Evolutionary conservation across 2,329 filamentous ascomycete genomes (phyloP).

Genomic region (Fusarium zealandicum): DNA sequence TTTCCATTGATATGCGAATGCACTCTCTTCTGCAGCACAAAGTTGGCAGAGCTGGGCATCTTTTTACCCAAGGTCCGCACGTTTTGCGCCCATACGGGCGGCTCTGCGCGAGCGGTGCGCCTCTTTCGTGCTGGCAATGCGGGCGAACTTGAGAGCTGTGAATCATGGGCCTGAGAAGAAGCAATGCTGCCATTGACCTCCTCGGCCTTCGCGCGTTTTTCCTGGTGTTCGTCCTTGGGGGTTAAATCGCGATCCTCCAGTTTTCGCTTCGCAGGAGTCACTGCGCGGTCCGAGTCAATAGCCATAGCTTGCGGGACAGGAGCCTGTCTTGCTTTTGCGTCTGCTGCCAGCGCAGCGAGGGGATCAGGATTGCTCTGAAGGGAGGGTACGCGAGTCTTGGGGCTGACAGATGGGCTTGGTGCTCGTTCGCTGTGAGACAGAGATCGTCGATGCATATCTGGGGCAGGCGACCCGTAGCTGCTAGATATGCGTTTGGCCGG

Average conservation of each 20-base stretch:
- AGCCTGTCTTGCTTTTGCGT: conserved; percentile 35
- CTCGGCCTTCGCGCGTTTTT: conserved; percentile 57
- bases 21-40: conserved; percentile 40
- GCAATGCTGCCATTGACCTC: conserved; percentile 54
- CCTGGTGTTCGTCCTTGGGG: conserved; percentile 59
- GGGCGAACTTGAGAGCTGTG: conserved; percentile 43
- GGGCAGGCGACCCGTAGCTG: conserved; percentile 53
- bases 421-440: conserved; percentile 70
- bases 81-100: conserved; percentile 59
- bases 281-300: conserved; percentile 43
- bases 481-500: conserved; percentile 52
- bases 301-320: conserved; percentile 40
- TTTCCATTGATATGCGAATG: conserved; percentile 50
- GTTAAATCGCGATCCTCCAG: conserved; percentile 52
- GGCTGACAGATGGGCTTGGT: conserved; percentile 76
- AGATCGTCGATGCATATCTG: conserved; percentile 56
- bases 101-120: conserved; percentile 46
- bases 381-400: conserved; percentile 72
- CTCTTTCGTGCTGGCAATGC: conserved; percentile 49
- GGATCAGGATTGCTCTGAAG: conserved; percentile 54
- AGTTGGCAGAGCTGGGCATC: conserved; percentile 46
- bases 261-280: conserved; percentile 52
- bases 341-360: conserved; percentile 38
- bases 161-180: conserved; percentile 27
- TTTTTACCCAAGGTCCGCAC: conserved; percentile 46